phyloP scores from a whole-genome alignment of 1,284 basidiomycete species.

The Vanrija pseudolonga region DNA sequence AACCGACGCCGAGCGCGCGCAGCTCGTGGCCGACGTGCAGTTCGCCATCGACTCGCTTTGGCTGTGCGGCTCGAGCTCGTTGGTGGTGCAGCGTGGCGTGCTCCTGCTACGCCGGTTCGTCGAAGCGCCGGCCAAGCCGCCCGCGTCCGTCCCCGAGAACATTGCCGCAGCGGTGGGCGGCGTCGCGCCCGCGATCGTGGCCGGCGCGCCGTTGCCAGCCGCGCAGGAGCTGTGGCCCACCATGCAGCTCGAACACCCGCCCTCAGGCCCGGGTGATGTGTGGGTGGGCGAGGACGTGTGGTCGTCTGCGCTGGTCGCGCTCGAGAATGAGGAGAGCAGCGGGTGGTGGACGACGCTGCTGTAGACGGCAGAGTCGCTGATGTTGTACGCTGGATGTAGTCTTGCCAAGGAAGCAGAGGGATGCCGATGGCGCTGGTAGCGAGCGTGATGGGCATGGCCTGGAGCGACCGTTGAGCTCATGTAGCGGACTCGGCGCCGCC shows the following conservation, averaged over 20 bases:
- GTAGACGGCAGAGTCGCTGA: background rate
- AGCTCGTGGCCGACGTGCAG: constrained; percentile 18
- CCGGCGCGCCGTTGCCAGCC: constrained; percentile 3
- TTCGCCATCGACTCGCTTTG: constrained; percentile 15
- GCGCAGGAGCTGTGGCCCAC: constrained; percentile 18
- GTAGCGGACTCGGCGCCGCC: background rate
- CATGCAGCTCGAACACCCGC: constrained; percentile 4
- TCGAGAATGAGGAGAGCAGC: constrained; percentile 20
- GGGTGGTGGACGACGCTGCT: constrained; percentile 22
- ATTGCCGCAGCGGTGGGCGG: background rate
- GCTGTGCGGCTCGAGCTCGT: constrained; percentile 18
- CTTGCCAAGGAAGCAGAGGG: too few relatives aligned
- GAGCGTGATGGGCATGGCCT: too few relatives aligned
- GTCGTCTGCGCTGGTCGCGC: constrained; percentile 18
- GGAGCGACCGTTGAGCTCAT: too few relatives aligned
- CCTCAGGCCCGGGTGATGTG: background rate
- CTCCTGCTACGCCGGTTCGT: constrained; percentile 16
- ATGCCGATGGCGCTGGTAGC: too few relatives aligned
- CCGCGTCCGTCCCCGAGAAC: background rate
- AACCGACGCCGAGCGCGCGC: constrained; percentile 7
- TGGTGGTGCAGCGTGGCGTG: constrained; percentile 21
- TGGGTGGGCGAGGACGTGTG: constrained; percentile 21
- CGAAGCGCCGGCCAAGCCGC: constrained; percentile 5
- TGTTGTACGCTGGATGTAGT: background rate
- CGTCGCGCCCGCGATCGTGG: background rate